A percentile compares a stretch with the other conserved stretches of the same genome.
Conservation (phyloP, 768 basidiomycete species). For the Rhizopogon sp. region DNA sequence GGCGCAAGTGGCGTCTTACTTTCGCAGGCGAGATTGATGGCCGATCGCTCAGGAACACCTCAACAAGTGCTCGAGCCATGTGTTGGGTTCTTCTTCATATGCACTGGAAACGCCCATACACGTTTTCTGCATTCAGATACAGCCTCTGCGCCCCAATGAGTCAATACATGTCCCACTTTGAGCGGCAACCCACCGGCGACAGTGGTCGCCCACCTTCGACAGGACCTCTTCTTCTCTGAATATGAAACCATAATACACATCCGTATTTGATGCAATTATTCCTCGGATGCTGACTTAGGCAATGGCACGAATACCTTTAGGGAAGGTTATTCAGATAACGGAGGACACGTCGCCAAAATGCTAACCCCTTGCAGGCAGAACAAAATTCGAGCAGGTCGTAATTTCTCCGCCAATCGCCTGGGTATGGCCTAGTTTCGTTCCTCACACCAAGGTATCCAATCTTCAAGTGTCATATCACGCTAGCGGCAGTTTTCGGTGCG, state of each 20-base stretch:
- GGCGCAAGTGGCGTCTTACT: background rate
- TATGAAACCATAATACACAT: constrained; percentile 57
- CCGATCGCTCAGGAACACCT: background rate
- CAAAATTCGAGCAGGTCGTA: constrained; percentile 57
- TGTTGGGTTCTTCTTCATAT: background rate
- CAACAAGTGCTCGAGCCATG: no score
- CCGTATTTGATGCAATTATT: constrained; percentile 50
- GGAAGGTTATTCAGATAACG: background rate
- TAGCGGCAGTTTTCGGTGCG: constrained; percentile 39
- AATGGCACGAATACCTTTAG: constrained; percentile 45
- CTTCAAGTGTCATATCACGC: constrained; percentile 11
- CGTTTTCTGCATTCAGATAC: background rate
- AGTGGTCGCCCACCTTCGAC: constrained; percentile 42
- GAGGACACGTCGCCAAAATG: background rate
- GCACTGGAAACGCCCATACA: background rate
- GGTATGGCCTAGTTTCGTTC: constrained; percentile 58
- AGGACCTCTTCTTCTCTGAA: constrained; percentile 44
- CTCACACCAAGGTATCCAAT: constrained; percentile 36
- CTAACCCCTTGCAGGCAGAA: constrained; percentile 71
- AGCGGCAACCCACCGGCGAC: background rate
- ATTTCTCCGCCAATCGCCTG: constrained; percentile 39
- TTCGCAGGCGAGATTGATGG: background rate
- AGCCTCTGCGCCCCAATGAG: background rate
- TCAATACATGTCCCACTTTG: background rate
- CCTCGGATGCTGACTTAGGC: constrained; percentile 54